These are phyloP conservation scores for Cymodocea nodosa DNA, from an alignment of 116 monocot genomes.

Conservation along the genomic window DNA sequence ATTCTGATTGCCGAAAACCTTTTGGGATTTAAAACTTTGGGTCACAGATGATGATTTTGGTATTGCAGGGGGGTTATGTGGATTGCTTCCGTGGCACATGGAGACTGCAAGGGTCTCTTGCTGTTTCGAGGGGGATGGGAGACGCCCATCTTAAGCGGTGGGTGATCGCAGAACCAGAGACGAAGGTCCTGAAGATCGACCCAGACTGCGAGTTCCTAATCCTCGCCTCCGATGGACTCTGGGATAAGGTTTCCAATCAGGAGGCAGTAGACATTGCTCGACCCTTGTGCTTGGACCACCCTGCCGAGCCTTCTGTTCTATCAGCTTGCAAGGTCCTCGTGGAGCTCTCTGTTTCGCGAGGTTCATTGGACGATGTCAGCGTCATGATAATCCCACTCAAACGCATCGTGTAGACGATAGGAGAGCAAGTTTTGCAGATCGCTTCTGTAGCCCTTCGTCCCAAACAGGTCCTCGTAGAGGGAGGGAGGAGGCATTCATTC, in stretches of 20 bases:
- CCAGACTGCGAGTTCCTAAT: slow-evolving; percentile 76
- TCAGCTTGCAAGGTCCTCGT: slow-evolving; percentile 53
- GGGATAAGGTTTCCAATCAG: slow-evolving; percentile 83
- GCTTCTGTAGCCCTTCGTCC: no score
- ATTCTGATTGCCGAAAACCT: neutral
- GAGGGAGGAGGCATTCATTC: no score
- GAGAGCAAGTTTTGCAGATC: neutral
- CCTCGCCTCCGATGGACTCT: slow-evolving; percentile 90
- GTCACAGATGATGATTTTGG: neutral
- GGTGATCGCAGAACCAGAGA: slow-evolving; percentile 82
- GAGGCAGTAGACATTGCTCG: slow-evolving; percentile 50
- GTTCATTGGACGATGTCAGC: slow-evolving; percentile 50
- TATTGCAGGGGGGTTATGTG: slow-evolving; percentile 71
- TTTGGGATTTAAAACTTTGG: neutral
- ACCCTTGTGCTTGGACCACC: slow-evolving; percentile 15
- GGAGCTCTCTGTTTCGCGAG: slow-evolving; percentile 32
- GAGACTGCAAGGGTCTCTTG: slow-evolving; percentile 80
- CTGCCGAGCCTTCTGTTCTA: slow-evolving; percentile 10
- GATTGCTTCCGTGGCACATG: slow-evolving; percentile 52
- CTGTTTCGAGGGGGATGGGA: slow-evolving; percentile 86
- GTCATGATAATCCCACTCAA: slow-evolving; percentile 51
- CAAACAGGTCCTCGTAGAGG: no score
- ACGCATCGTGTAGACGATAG: slow-evolving; percentile 8
- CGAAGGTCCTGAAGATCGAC: slow-evolving; percentile 34
- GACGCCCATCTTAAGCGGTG: slow-evolving; percentile 78